phyloP scores from a whole-genome alignment of 2,329 filamentous ascomycete genomes.

The Sporothrix brasiliensis region DNA sequence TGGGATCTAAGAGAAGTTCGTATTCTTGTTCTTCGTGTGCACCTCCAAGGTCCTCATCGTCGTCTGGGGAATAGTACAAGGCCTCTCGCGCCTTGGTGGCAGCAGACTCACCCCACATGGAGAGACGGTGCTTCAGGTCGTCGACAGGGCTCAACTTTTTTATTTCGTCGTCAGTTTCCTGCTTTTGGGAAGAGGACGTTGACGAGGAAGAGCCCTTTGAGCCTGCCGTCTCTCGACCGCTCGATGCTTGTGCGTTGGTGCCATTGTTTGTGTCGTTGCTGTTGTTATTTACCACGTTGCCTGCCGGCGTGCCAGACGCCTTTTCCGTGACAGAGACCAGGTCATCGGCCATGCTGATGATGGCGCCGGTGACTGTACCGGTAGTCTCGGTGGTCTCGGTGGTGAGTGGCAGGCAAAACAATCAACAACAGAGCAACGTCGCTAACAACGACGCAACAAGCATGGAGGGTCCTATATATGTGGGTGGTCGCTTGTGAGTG shows the following conservation, averaged over 20 bases:
- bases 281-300: slow-evolving; percentile 29
- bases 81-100: slow-evolving; percentile 36
- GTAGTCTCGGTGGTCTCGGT: background rate
- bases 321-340: slow-evolving; percentile 35
- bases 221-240: slow-evolving; percentile 40
- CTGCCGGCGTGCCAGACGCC: slow-evolving; percentile 25
- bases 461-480: slow-evolving; percentile 38
- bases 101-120: slow-evolving; percentile 49
- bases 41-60: slow-evolving; percentile 46
- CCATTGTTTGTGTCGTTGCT: slow-evolving; percentile 39
- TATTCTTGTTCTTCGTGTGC: slow-evolving; percentile 54
- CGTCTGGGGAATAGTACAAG: slow-evolving; percentile 40
- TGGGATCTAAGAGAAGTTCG: slow-evolving; percentile 60
- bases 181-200: background rate
- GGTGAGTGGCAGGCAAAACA: slow-evolving; percentile 31
- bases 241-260: slow-evolving; percentile 38
- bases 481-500: slow-evolving; percentile 26
- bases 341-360: slow-evolving; percentile 41
- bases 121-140: slow-evolving; percentile 45
- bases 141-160: slow-evolving; percentile 39
- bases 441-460: slow-evolving; percentile 25
- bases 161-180: background rate
- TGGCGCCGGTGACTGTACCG: slow-evolving; percentile 3
- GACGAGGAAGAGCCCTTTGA: slow-evolving; percentile 23
- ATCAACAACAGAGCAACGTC: slow-evolving; percentile 36